Evolutionary conservation across 495 filamentous ascomycete species (phyloP).

Genomic region (Aspergillus incahuasiensis): DNA sequence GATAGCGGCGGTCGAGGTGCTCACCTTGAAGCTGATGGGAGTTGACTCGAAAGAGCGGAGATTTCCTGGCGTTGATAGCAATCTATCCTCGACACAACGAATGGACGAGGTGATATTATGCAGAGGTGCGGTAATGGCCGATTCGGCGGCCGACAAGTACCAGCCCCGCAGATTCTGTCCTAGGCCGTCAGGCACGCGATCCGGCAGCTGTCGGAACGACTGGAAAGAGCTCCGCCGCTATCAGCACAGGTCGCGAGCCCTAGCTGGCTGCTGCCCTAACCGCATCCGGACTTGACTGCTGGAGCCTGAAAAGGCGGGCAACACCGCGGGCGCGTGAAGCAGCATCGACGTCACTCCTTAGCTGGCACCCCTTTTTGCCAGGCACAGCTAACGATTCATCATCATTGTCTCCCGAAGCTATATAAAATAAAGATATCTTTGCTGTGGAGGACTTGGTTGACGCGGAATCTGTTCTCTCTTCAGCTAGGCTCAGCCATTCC

Average conservation of each 20-base stretch:
- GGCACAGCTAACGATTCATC: neutral
- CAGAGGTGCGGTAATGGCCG: conserved; percentile 34
- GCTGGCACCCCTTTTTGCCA: conserved; percentile 7
- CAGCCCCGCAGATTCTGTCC: conserved; percentile 25
- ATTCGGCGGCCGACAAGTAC: conserved; percentile 30
- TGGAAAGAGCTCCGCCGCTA: conserved; percentile 1
- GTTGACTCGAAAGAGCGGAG: conserved; percentile 29
- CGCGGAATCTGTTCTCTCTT: neutral
- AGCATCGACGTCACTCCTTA: conserved; percentile 6
- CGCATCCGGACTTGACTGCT: conserved; percentile 11
- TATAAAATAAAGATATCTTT: neutral
- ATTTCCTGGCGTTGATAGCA: conserved; percentile 28
- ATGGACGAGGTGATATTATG: conserved; percentile 38
- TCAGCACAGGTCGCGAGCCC: conserved; percentile 6
- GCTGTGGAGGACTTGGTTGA: neutral
- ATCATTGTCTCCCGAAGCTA: neutral
- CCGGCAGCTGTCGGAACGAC: conserved; percentile 13
- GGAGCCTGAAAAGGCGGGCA: neutral
- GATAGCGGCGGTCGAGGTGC: conserved; percentile 21
- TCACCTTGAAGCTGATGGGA: conserved; percentile 32
- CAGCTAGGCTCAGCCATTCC: neutral
- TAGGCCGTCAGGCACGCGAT: conserved; percentile 17
- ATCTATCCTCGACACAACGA: conserved; percentile 32
- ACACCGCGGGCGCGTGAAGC: neutral
- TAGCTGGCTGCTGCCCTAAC: conserved; percentile 15